Percentiles rank a stretch among this genome's conserved stretches.
Conservation (phyloP, 805 yeast species). For the Myxozyma vanderwaltii region DNA sequence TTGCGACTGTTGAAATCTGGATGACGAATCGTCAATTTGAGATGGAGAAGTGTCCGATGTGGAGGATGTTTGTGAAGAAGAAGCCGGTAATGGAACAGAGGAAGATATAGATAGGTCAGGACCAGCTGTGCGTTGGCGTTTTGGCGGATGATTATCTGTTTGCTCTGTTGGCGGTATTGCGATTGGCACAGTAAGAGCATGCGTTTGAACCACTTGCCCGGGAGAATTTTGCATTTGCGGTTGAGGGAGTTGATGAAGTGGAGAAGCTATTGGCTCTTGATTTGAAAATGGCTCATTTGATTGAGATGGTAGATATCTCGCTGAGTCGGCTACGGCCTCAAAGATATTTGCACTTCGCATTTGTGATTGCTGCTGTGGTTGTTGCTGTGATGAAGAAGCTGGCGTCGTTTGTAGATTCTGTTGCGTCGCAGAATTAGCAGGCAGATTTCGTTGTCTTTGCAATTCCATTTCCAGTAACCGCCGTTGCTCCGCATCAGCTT, state of each 20-base stretch:
- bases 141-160: not conserved
- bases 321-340: slow-evolving; percentile 4
- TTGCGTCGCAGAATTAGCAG: not conserved
- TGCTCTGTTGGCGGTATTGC: too few relatives aligned
- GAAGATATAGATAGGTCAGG: too few relatives aligned
- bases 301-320: not conserved
- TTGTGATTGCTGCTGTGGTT: not conserved
- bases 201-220: too few relatives aligned
- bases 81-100: not conserved
- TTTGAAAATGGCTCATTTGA: not conserved
- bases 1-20: too few relatives aligned
- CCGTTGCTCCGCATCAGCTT: not conserved
- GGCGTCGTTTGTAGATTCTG: not conserved
- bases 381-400: not conserved
- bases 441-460: not conserved
- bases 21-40: not conserved
- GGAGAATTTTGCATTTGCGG: not conserved
- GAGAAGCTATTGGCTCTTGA: not conserved
- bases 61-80: not conserved
- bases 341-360: slow-evolving; percentile 2
- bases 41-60: not conserved
- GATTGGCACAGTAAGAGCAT: too few relatives aligned
- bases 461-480: slow-evolving; percentile 1
- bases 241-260: not conserved
- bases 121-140: too few relatives aligned